These are phyloP conservation scores for Beauveria brongniartii DNA, from an alignment of 2,329 filamentous ascomycete genomes.

Conservation along the genomic window DNA sequence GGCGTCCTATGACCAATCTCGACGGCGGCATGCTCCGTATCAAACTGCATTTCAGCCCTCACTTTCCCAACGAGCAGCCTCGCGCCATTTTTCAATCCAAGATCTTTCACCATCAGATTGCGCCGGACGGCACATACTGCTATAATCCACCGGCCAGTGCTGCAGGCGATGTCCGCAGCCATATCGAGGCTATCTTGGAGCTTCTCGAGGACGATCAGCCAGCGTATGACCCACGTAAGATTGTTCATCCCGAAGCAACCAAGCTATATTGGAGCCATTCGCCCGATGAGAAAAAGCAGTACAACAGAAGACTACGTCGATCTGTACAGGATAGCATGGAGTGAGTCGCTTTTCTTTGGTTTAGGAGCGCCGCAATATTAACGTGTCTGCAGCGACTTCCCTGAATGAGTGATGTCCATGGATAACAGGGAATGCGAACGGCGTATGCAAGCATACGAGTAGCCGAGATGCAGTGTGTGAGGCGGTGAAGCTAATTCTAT, in stretches of 20 bases:
- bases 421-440: neutral
- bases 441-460: neutral
- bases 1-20: constrained; percentile 83
- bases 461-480: neutral
- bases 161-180: constrained; percentile 68
- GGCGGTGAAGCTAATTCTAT: neutral
- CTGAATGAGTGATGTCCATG: constrained; percentile 17
- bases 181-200: constrained; percentile 75
- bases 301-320: constrained; percentile 72
- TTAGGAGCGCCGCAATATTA: neutral
- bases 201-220: constrained; percentile 82
- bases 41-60: constrained; percentile 68
- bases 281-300: constrained; percentile 68
- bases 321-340: constrained; percentile 65
- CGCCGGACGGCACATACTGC: constrained; percentile 71
- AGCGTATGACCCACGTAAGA: constrained; percentile 80
- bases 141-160: constrained; percentile 59
- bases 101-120: constrained; percentile 83
- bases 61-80: constrained; percentile 83
- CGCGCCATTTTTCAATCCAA: constrained; percentile 72
- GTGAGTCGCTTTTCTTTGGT: constrained; percentile 29
- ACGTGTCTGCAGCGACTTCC: constrained; percentile 23
- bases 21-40: constrained; percentile 87
- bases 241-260: constrained; percentile 79
- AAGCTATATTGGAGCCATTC: constrained; percentile 77